phyloP scores from a whole-genome alignment of 2,329 filamentous ascomycete species.

The Trichoderma koningii region DNA sequence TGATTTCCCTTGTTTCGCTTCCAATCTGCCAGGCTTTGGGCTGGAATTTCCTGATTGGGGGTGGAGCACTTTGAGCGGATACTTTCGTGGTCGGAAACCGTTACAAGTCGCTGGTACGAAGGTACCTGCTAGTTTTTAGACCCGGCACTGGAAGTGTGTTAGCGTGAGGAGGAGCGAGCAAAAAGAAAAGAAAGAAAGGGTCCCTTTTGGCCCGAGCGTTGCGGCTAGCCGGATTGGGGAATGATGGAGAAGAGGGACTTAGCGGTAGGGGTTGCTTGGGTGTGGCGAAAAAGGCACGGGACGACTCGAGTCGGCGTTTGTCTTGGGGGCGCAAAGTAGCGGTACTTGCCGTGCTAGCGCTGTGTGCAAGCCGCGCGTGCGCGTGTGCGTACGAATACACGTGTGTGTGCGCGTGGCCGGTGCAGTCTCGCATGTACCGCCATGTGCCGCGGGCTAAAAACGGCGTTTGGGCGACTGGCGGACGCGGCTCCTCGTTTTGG shows the following conservation, averaged over 20 bases:
- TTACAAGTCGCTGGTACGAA: too few relatives aligned
- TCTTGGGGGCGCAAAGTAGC: background rate
- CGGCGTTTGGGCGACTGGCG: constrained; percentile 18
- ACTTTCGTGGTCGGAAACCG: too few relatives aligned
- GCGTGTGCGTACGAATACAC: background rate
- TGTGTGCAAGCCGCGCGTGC: background rate
- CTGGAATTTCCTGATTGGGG: constrained; percentile 28
- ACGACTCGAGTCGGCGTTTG: constrained; percentile 19
- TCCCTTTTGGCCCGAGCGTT: constrained; percentile 4
- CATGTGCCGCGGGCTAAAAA: constrained; percentile 19
- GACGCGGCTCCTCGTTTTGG: constrained; percentile 10
- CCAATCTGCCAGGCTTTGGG: constrained; percentile 25
- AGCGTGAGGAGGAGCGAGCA: background rate
- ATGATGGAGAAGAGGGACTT: constrained; percentile 15
- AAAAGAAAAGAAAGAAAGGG: too few relatives aligned
- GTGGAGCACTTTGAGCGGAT: constrained; percentile 6
- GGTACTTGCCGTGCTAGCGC: too few relatives aligned
- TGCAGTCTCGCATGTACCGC: background rate
- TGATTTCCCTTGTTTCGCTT: background rate
- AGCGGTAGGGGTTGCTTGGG: background rate
- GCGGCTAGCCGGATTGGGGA: constrained; percentile 16
- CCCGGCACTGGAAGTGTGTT: constrained; percentile 21
- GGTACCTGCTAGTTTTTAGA: background rate
- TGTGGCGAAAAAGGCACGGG: constrained; percentile 24
- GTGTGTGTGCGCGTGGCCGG: background rate